Percentiles rank a stretch among this genome's conserved stretches.
Evolutionary conservation across 208 protist genomes (phyloP).

Genomic region (Trypanosoma cruzi): DNA sequence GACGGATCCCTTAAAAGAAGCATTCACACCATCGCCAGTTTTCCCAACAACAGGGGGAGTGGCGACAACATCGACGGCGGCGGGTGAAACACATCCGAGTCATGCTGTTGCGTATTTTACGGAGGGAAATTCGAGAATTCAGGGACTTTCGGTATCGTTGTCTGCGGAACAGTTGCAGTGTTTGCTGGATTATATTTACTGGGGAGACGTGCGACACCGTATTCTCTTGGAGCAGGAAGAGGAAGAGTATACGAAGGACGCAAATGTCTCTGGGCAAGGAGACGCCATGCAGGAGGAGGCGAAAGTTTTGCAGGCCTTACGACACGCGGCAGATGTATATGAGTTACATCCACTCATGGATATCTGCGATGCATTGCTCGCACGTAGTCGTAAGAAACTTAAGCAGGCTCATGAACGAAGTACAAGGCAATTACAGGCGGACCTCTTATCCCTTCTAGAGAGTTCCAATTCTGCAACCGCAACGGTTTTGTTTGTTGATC

Average conservation of each 20-base stretch:
- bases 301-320: conserved; percentile 34
- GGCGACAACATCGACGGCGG: neutral
- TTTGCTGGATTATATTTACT: conserved; percentile 73
- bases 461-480: conserved; percentile 42
- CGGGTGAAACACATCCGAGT: conserved; percentile 21
- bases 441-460: conserved; percentile 52
- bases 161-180: conserved; percentile 54
- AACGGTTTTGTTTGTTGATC: conserved; percentile 82
- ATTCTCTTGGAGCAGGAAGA: conserved; percentile 54
- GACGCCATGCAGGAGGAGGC: conserved; percentile 11
- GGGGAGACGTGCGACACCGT: conserved; percentile 58
- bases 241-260: conserved; percentile 34
- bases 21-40: neutral
- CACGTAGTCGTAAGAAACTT: conserved; percentile 40
- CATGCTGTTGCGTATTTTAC: conserved; percentile 70
- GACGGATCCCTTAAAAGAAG: neutral
- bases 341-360: conserved; percentile 41
- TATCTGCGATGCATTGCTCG: conserved; percentile 53
- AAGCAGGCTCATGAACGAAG: conserved; percentile 38
- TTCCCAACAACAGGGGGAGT: neutral
- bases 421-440: conserved; percentile 42
- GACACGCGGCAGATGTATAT: conserved; percentile 49
- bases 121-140: conserved; percentile 62
- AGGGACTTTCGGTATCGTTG: conserved; percentile 55
- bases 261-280: conserved; percentile 8